Evolutionary conservation across 1,284 basidiomycete genomes (phyloP).

Genomic region (Anthracocystis panici-leucophaei): DNA sequence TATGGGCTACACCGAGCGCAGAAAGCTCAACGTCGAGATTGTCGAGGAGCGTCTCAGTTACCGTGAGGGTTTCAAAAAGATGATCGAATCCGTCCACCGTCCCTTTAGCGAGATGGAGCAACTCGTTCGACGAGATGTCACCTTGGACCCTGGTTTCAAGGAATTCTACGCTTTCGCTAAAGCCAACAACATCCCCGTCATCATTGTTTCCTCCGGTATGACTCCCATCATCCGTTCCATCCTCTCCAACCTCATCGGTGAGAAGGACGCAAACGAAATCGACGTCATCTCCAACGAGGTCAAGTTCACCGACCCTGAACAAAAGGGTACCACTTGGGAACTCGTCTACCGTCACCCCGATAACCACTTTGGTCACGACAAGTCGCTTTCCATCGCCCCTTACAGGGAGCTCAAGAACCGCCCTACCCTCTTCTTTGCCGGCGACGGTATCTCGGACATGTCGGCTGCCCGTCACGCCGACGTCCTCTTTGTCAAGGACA

Average conservation of each 20-base stretch:
- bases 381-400: slow-evolving; percentile 65
- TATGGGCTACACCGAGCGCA: slow-evolving; percentile 68
- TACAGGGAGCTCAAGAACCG: slow-evolving; percentile 66
- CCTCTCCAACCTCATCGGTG: slow-evolving; percentile 67
- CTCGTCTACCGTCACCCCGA: slow-evolving; percentile 68
- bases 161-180: slow-evolving; percentile 68
- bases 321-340: slow-evolving; percentile 66
- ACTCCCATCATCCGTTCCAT: slow-evolving; percentile 68
- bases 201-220: slow-evolving; percentile 69
- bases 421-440: slow-evolving; percentile 68
- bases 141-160: slow-evolving; percentile 69
- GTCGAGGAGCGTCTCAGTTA: slow-evolving; percentile 64
- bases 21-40: slow-evolving; percentile 69
- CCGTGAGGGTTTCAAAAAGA: slow-evolving; percentile 68
- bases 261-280: slow-evolving; percentile 67
- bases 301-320: slow-evolving; percentile 66
- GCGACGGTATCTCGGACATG: slow-evolving; percentile 69
- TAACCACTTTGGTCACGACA: slow-evolving; percentile 69
- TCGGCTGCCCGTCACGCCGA: slow-evolving; percentile 69
- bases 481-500: slow-evolving; percentile 69
- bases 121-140: slow-evolving; percentile 65
- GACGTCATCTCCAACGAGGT: slow-evolving; percentile 69
- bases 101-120: slow-evolving; percentile 67
- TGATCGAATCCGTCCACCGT: slow-evolving; percentile 66
- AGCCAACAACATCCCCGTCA: slow-evolving; percentile 66